These are phyloP conservation scores for Trichoderma parareesei DNA, from an alignment of 495 filamentous ascomycete species.

Conservation along the genomic window DNA sequence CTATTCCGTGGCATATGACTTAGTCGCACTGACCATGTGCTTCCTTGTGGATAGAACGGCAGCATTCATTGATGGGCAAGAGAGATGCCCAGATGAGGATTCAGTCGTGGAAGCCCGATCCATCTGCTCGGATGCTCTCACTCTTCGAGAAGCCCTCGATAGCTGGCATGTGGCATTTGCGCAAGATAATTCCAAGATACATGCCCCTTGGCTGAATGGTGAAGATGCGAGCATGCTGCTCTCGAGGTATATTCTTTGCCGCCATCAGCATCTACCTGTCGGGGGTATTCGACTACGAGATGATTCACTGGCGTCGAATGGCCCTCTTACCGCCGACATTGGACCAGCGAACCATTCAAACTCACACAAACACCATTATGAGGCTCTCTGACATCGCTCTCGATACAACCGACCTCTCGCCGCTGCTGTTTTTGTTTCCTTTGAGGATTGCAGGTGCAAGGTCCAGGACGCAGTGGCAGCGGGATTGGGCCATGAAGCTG, in stretches of 20 bases:
- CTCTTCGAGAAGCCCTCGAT: background rate
- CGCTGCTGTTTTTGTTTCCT: background rate
- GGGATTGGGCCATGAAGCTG: background rate
- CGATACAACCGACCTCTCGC: background rate
- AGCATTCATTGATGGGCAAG: background rate
- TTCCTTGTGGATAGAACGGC: background rate
- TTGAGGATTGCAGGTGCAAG: background rate
- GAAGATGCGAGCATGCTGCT: background rate
- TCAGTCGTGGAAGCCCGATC: background rate
- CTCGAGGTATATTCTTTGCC: constrained; percentile 1
- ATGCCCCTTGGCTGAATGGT: background rate
- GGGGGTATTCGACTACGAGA: background rate
- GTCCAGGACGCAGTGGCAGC: background rate
- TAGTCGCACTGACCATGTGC: background rate
- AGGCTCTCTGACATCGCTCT: background rate
- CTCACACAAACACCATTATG: background rate
- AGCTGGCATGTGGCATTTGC: background rate
- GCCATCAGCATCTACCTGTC: constrained; percentile 1
- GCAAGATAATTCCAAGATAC: background rate
- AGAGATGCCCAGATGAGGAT: background rate
- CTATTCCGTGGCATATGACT: too few species aligned
- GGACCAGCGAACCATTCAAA: background rate
- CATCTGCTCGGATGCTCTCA: background rate
- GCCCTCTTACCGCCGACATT: background rate
- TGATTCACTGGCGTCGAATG: background rate